These are phyloP conservation scores for Styphnolobium japonicum DNA, from an alignment of 306 rosid species.

Conservation along the genomic window DNA sequence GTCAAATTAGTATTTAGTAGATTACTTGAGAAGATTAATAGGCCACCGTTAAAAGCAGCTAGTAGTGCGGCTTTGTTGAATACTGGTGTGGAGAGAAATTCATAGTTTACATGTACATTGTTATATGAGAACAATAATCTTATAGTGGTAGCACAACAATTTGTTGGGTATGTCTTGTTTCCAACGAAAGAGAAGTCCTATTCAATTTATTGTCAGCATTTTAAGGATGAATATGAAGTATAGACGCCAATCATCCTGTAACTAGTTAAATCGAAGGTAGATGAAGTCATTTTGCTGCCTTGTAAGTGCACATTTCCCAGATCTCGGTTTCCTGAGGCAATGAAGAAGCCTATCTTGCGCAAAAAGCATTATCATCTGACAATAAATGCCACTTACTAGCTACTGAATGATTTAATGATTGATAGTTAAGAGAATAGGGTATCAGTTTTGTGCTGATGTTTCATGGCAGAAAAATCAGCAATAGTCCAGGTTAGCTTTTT, in stretches of 20 bases:
- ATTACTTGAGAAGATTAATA: conserved; percentile 97
- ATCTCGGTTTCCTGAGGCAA: conserved; percentile 8
- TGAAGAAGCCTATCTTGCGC: neutral
- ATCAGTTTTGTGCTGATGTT: neutral
- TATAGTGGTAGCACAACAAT: conserved; percentile 38
- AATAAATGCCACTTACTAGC: neutral
- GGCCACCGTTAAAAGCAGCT: conserved; percentile 81
- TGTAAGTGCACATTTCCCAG: neutral
- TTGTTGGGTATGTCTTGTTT: conserved; percentile 36
- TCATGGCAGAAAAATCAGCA: neutral
- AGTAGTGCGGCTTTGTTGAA: conserved; percentile 58
- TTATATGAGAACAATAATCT: conserved; percentile 55
- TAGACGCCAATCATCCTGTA: conserved; percentile 8
- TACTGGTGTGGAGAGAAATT: conserved; percentile 57
- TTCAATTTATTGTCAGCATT: conserved; percentile 28
- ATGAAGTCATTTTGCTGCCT: conserved; percentile 6
- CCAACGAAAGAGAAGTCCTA: conserved; percentile 24
- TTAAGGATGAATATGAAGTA: conserved; percentile 15
- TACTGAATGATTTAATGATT: neutral
- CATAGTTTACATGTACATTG: conserved; percentile 79
- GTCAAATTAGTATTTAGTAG: conserved; percentile 92
- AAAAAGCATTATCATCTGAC: neutral
- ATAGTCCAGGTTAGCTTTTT: neutral
- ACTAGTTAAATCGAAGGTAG: conserved; percentile 1
- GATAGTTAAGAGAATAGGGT: neutral